These are phyloP conservation scores for Sanghuangporus sanghuang DNA, from an alignment of 1,284 basidiomycete genomes.

Conservation along the genomic window DNA sequence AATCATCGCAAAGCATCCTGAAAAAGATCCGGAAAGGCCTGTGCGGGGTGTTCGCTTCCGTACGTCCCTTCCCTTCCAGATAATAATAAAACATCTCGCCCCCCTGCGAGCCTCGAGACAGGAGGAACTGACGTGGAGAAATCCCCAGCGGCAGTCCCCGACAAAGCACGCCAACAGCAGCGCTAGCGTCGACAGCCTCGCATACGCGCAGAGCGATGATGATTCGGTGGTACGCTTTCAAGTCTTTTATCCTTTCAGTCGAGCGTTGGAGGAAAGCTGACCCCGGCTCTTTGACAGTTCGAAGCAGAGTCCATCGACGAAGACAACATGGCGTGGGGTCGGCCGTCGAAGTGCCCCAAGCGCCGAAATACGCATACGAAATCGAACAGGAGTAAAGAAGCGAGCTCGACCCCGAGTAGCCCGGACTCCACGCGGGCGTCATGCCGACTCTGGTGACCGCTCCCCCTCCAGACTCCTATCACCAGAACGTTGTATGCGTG, in stretches of 20 bases:
- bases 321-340: slow-evolving; percentile 16
- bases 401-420: not conserved
- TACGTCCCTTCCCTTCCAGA: not conserved
- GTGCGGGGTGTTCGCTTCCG: not conserved
- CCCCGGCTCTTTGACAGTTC: not conserved
- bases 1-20: not conserved
- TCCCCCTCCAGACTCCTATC: not conserved
- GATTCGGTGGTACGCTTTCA: not conserved
- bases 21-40: not conserved
- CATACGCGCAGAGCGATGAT: slow-evolving; percentile 12
- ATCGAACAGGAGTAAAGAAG: not conserved
- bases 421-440: slow-evolving; percentile 2
- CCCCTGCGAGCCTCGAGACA: not conserved
- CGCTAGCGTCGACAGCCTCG: slow-evolving; percentile 14
- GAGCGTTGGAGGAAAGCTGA: too few relatives aligned
- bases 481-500: not conserved
- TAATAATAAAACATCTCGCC: too few relatives aligned
- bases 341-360: slow-evolving; percentile 4
- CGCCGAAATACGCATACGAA: not conserved
- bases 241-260: too few relatives aligned
- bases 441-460: slow-evolving; percentile 7
- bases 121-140: not conserved
- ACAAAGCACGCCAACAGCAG: not conserved
- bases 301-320: slow-evolving; percentile 14
- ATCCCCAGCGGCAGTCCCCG: not conserved